A percentile compares a stretch with the other conserved stretches of the same genome.
These are phyloP conservation scores for Gossypium australe DNA, from an alignment of 345 rosid species.

Conservation along the genomic window DNA sequence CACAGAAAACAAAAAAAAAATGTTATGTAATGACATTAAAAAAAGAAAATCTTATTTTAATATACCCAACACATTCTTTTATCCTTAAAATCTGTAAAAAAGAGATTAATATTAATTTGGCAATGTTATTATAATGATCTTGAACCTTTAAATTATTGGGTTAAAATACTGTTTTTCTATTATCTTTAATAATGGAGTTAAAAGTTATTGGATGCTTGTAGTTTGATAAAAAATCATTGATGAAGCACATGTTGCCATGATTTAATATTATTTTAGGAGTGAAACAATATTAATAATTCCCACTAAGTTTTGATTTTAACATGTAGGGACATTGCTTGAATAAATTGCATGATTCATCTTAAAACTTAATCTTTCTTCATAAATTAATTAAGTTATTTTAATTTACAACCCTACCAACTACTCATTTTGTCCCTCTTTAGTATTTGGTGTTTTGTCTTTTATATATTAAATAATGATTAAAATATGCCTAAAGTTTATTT, in stretches of 20 bases:
- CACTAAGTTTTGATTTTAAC: not conserved
- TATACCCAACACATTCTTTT: too few relatives aligned
- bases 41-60: too few relatives aligned
- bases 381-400: not conserved
- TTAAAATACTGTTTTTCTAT: not conserved
- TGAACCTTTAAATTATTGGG: too few relatives aligned
- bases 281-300: not conserved
- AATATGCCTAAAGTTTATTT: too few relatives aligned
- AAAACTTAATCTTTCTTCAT: not conserved
- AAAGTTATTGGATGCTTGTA: not conserved
- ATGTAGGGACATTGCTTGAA: conserved; percentile 1
- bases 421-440: not conserved
- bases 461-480: too few relatives aligned
- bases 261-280: not conserved
- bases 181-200: not conserved
- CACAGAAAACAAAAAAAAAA: too few relatives aligned
- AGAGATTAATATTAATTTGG: too few relatives aligned
- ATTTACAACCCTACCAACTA: not conserved
- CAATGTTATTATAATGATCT: too few relatives aligned
- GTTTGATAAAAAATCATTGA: not conserved
- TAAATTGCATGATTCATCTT: not conserved
- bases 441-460: too few relatives aligned
- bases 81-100: too few relatives aligned
- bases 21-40: too few relatives aligned
- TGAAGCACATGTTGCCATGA: not conserved